phyloP scores from a whole-genome alignment of 164 flowering plant genomes.

The Hamamelis virginiana region DNA sequence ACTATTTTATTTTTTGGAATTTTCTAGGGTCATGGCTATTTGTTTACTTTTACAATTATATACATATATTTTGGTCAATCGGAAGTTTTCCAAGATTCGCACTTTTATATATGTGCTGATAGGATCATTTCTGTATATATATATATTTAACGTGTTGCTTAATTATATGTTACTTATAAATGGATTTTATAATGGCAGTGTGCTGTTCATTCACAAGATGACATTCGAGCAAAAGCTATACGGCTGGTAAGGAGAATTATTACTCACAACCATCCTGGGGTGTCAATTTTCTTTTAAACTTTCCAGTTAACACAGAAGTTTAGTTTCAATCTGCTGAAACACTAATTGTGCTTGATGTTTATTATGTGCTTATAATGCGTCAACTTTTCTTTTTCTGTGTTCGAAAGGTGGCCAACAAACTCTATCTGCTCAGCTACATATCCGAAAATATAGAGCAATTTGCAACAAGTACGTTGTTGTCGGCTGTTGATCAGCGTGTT shows the following conservation, averaged over 20 bases:
- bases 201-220: slow-evolving; percentile 85
- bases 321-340: neutral
- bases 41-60: too few relatives aligned
- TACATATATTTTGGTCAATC: too few relatives aligned
- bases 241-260: slow-evolving; percentile 64
- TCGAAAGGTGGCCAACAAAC: slow-evolving; percentile 89
- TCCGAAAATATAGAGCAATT: slow-evolving; percentile 71
- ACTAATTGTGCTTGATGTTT: neutral
- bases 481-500: slow-evolving; percentile 56
- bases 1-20: too few relatives aligned
- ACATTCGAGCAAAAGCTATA: slow-evolving; percentile 85
- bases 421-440: slow-evolving; percentile 57
- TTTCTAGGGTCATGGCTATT: too few relatives aligned
- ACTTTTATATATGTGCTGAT: too few relatives aligned
- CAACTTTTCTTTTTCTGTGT: slow-evolving; percentile 12
- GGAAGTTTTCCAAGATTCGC: too few relatives aligned
- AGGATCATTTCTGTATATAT: too few relatives aligned
- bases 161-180: slow-evolving; percentile 1
- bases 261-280: neutral
- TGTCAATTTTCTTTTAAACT: neutral
- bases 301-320: neutral
- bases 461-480: slow-evolving; percentile 75
- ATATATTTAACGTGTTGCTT: neutral
- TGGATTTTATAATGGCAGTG: slow-evolving; percentile 59
- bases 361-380: slow-evolving; percentile 3